Base-by-base conservation (phyloP, 2,329 filamentous ascomycete species). In the Monosporascus sp. region DNA sequence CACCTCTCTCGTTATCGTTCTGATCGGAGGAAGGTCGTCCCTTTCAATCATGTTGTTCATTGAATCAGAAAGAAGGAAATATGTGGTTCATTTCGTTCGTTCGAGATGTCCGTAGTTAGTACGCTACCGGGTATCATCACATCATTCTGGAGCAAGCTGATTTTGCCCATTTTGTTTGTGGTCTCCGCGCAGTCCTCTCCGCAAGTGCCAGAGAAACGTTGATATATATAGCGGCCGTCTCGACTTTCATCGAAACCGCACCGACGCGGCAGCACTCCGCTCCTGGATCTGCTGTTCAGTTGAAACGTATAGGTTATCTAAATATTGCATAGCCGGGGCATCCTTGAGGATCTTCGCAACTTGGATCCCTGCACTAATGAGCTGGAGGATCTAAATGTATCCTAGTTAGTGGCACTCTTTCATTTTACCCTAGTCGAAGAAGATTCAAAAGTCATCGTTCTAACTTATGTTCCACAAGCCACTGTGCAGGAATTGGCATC, bases 341-440 rank as follows among this genome's bases (percentile, higher is more conserved):
- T 95, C 90, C 74, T 90, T 91, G 56, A 95, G 75, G 58, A 95
- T 91, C 71, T 90, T 93, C 55, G 89, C 88, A 55, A 95, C 90
- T 71, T 95, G 90, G 50, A 90, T 88, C 39, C 90, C 90, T 41
- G 90, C 90, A 58, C 88, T 92, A 65, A 95, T 90, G 58, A 94
- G 80, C 74, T 95, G 90, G 54, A 95, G 78, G 58, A 95, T 89
- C 70, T 46, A 46, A n/a, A 27, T 20, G 25, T 17, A 14, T 25
- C 24, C 17, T 7, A 25, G 43, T 51, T n/a, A 35, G 37, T 44
- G 31, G 6, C 25, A 7, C 14, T 27, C 14, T 15, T 27, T 31
- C 31, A 8, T 36, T 11, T 27, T 49, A 14, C 7, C 20, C 9
- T 37, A 1, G 24, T 25, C 15, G 8, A 18, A 14, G 15, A 20